These are phyloP conservation scores for Actinomucor elegans DNA, from an alignment of 371 early-diverging fungal genomes.

Conservation along the genomic window DNA sequence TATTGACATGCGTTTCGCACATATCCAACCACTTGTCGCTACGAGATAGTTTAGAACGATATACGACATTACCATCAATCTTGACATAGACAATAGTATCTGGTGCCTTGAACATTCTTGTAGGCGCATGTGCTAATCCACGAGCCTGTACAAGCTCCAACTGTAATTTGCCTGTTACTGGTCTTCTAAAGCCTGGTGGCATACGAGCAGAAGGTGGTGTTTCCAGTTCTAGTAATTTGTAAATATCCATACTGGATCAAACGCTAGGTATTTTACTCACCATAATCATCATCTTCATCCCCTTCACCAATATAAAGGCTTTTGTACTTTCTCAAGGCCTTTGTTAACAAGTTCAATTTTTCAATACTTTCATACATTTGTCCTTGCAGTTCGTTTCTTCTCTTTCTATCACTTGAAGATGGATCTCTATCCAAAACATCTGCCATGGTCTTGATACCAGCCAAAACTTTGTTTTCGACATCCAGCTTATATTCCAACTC, in stretches of 20 bases:
- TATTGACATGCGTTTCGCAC: conserved; percentile 82
- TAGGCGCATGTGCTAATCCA: conserved; percentile 71
- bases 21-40: conserved; percentile 82
- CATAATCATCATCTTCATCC: conserved; percentile 68
- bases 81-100: conserved; percentile 75
- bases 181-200: conserved; percentile 72
- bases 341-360: conserved; percentile 77
- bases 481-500: conserved; percentile 88
- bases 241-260: not conserved
- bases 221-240: conserved; percentile 43
- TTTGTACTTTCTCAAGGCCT: conserved; percentile 83
- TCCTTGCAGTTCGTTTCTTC: conserved; percentile 61
- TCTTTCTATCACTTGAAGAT: conserved; percentile 51
- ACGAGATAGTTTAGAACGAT: conserved; percentile 70
- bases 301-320: conserved; percentile 74
- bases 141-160: conserved; percentile 68
- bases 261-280: conserved; percentile 9
- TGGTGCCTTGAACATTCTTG: conserved; percentile 35
- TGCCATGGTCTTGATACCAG: conserved; percentile 69
- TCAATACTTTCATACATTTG: conserved; percentile 79
- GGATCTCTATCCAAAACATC: conserved; percentile 47
- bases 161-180: conserved; percentile 73
- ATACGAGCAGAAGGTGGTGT: conserved; percentile 53
- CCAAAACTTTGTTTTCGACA: conserved; percentile 86
- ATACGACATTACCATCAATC: conserved; percentile 82